phyloP scores from a whole-genome alignment of 805 yeast species.

The Spathaspora girioi region DNA sequence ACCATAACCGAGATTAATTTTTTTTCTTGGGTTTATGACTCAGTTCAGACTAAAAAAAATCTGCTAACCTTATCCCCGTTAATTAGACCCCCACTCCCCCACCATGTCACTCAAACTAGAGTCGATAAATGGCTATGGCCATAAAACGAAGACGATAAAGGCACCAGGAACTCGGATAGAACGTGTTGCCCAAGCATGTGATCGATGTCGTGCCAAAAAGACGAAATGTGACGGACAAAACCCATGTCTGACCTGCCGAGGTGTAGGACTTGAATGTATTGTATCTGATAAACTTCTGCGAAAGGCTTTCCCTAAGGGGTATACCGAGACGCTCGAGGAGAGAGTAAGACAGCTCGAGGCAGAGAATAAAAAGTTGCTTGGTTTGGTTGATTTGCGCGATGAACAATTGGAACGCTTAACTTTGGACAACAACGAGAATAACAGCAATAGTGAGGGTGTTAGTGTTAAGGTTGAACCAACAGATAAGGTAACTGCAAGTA shows the following conservation, averaged over 20 bases:
- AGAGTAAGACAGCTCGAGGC: slow-evolving; percentile 81
- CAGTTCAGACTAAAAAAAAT: not conserved
- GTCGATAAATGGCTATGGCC: slow-evolving; percentile 4
- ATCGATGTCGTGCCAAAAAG: slow-evolving; percentile 79
- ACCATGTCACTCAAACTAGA: slow-evolving; percentile 1
- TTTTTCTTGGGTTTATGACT: not conserved
- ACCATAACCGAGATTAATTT: not conserved
- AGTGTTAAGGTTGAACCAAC: not conserved
- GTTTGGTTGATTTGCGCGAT: slow-evolving; percentile 60
- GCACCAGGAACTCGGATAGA: slow-evolving; percentile 65
- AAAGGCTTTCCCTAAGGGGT: slow-evolving; percentile 86
- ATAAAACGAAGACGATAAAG: slow-evolving; percentile 43
- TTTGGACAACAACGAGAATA: slow-evolving; percentile 10
- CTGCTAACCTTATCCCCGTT: too few species aligned
- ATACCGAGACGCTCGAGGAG: slow-evolving; percentile 86
- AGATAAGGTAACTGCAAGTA: slow-evolving; percentile 9
- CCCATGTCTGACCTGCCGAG: slow-evolving; percentile 78
- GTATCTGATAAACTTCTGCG: slow-evolving; percentile 85
- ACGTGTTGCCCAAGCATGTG: slow-evolving; percentile 89
- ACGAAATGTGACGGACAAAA: slow-evolving; percentile 74
- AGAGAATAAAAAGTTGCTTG: slow-evolving; percentile 68
- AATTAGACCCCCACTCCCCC: not conserved
- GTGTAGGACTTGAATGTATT: slow-evolving; percentile 83
- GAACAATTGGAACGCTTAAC: slow-evolving; percentile 48
- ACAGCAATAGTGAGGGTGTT: too few species aligned